Percentiles rank a stretch among this genome's conserved stretches.
Evolutionary conservation across 2,329 filamentous ascomycete genomes (phyloP).

Genomic region (Sporothrix inflata): DNA sequence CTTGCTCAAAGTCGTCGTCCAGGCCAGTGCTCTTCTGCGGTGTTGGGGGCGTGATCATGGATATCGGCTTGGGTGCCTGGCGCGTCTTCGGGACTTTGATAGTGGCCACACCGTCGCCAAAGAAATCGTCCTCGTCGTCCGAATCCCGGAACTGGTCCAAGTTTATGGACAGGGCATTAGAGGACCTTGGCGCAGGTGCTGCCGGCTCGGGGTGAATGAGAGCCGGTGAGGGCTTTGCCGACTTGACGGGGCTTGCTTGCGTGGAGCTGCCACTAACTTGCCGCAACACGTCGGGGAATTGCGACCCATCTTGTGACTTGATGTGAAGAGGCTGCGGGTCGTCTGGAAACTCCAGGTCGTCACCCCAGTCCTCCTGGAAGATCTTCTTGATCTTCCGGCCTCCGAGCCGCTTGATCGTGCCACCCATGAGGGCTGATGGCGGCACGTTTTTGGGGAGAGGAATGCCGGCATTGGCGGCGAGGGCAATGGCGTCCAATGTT

Average conservation of each 20-base stretch:
- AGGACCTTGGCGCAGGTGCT: conserved; percentile 45
- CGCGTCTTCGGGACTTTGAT: conserved; percentile 69
- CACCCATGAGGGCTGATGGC: conserved; percentile 84
- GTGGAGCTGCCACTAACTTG: conserved; percentile 65
- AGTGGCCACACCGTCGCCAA: conserved; percentile 65
- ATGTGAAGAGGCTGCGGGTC: conserved; percentile 64
- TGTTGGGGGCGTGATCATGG: conserved; percentile 60
- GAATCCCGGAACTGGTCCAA: conserved; percentile 67
- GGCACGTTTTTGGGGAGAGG: conserved; percentile 86
- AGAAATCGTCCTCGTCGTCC: conserved; percentile 63
- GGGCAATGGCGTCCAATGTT: conserved; percentile 81
- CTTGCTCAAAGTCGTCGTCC: conserved; percentile 72
- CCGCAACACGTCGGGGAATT: conserved; percentile 69
- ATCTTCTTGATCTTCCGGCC: conserved; percentile 72
- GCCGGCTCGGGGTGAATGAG: conserved; percentile 42
- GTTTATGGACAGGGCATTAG: conserved; percentile 45
- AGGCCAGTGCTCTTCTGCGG: conserved; percentile 50
- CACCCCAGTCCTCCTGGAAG: conserved; percentile 79
- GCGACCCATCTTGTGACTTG: conserved; percentile 62
- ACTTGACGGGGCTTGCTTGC: conserved; percentile 54
- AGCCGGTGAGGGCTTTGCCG: conserved; percentile 36
- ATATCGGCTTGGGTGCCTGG: conserved; percentile 53
- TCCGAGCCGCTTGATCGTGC: conserved; percentile 89
- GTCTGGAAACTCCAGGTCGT: conserved; percentile 72
- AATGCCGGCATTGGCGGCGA: conserved; percentile 86